Percentiles rank a stretch among this genome's conserved stretches.
These are phyloP conservation scores for Dioscorea zingiberensis DNA, from an alignment of 106 monocot genomes.

Conservation along the genomic window DNA sequence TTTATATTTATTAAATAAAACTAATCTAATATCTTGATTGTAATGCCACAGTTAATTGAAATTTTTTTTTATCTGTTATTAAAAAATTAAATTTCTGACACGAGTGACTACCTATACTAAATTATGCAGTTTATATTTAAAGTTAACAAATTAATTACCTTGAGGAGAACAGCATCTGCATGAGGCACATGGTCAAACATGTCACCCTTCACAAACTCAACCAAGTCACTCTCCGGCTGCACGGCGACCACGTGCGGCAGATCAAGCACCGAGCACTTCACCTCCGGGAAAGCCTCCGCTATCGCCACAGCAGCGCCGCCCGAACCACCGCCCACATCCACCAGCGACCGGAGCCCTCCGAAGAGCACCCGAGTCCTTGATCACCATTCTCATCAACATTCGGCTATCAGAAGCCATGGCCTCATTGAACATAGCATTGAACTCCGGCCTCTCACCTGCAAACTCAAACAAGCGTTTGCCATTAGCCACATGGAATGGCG, in stretches of 20 bases:
- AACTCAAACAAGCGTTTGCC: neutral
- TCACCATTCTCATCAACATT: neutral
- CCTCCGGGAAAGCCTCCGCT: constrained; percentile 4
- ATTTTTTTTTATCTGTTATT: too few species aligned
- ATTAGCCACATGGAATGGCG: neutral
- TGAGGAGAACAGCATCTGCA: constrained; percentile 6
- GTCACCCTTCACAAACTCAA: neutral
- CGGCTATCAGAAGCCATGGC: neutral
- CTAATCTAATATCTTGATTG: too few species aligned
- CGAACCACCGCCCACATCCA: constrained; percentile 11
- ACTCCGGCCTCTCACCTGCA: neutral
- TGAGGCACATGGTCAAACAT: constrained; percentile 7
- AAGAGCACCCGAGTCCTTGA: neutral
- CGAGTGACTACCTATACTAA: too few species aligned
- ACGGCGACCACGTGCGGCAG: constrained; percentile 3
- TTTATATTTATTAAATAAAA: too few species aligned
- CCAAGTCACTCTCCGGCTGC: too few species aligned
- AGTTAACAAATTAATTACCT: too few species aligned
- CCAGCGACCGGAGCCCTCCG: neutral
- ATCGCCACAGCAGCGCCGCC: neutral
- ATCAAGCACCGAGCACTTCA: constrained; percentile 11
- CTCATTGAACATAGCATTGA: neutral
- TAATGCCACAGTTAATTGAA: too few species aligned
- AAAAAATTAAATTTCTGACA: too few species aligned
- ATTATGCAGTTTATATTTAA: too few species aligned